These are phyloP conservation scores for Botryotinia globosa DNA, from an alignment of 2,329 filamentous ascomycete genomes.

Conservation along the genomic window DNA sequence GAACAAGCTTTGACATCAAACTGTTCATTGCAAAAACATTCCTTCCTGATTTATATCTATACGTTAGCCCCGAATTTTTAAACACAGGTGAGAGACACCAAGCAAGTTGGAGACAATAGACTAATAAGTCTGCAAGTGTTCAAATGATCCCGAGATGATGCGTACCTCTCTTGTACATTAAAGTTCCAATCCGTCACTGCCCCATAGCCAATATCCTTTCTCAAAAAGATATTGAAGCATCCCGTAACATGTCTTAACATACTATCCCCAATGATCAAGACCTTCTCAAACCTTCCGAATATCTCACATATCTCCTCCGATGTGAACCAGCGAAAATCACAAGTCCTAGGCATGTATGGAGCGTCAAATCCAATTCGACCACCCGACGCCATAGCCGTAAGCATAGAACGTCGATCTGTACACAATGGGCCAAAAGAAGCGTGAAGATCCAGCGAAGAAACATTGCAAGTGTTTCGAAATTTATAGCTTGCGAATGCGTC, in stretches of 20 bases:
- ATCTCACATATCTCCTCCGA: constrained; percentile 48
- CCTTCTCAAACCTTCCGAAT: constrained; percentile 46
- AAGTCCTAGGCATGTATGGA: constrained; percentile 46
- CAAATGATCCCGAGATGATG: no score
- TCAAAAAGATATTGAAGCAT: constrained; percentile 46
- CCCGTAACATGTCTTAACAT: constrained; percentile 50
- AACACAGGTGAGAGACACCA: background rate
- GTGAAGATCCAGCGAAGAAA: constrained; percentile 47
- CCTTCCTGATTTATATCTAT: constrained; percentile 31
- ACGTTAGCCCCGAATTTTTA: background rate
- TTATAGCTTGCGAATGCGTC: constrained; percentile 46
- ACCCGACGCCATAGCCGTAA: constrained; percentile 41
- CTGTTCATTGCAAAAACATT: constrained; percentile 50
- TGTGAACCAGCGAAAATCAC: constrained; percentile 48
- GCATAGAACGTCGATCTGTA: constrained; percentile 39
- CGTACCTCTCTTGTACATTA: constrained; percentile 41
- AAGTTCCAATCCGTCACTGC: constrained; percentile 52
- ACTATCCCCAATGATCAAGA: constrained; percentile 48
- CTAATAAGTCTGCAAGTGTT: rapidly evolving
- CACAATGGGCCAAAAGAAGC: constrained; percentile 41
- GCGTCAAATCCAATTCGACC: constrained; percentile 47
- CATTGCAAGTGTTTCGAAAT: constrained; percentile 43
- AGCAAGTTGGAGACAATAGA: no score
- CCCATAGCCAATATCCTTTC: constrained; percentile 48
- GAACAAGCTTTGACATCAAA: constrained; percentile 50